Conservation (phyloP, 495 filamentous ascomycete genomes). For the Parathielavia hyrcaniae region DNA sequence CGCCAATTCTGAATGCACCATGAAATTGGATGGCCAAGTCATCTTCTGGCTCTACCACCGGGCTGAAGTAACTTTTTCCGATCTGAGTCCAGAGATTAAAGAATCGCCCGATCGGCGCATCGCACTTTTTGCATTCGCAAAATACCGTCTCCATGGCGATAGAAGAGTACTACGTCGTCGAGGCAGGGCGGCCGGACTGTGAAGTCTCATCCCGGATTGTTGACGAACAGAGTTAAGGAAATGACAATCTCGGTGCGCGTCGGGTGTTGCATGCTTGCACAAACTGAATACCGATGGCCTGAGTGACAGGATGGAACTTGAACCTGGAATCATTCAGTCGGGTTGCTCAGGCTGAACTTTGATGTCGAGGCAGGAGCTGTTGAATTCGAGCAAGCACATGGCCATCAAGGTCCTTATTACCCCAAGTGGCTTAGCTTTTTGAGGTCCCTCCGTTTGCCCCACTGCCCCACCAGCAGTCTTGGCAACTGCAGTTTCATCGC, state of each 20-base stretch:
- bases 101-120: slow-evolving; percentile 31
- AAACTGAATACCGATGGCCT: too few relatives aligned
- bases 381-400: not conserved
- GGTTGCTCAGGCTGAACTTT: not conserved
- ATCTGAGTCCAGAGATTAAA: slow-evolving; percentile 43
- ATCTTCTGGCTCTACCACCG: slow-evolving; percentile 28
- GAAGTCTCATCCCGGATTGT: not conserved
- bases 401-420: slow-evolving; percentile 11
- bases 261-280: too few relatives aligned
- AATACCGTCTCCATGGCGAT: slow-evolving; percentile 25
- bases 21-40: slow-evolving; percentile 15
- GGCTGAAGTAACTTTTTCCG: slow-evolving; percentile 40
- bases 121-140: slow-evolving; percentile 40
- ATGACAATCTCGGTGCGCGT: not conserved
- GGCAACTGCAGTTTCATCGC: not conserved
- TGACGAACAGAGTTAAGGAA: not conserved
- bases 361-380: not conserved
- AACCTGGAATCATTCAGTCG: not conserved
- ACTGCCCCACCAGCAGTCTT: not conserved
- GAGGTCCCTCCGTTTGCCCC: not conserved
- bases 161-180: not conserved
- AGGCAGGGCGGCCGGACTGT: not conserved
- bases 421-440: not conserved
- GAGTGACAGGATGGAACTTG: too few relatives aligned
- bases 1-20: slow-evolving; percentile 24